Base-by-base conservation (phyloP, 805 yeast species). In the Lipomyces yamanashiensis region DNA sequence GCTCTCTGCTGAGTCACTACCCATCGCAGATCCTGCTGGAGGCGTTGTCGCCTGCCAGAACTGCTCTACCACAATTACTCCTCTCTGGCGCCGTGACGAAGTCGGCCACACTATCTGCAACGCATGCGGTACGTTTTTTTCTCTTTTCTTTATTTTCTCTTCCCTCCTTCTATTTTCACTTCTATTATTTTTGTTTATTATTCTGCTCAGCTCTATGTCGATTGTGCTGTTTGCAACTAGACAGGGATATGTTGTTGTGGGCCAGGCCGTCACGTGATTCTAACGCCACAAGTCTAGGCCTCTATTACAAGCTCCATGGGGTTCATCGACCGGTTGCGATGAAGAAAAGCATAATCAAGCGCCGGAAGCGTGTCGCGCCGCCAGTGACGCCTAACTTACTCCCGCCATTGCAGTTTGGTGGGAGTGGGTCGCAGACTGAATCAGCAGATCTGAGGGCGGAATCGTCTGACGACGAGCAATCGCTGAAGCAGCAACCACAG, bases 11-110 rank as follows among this genome's bases (percentile, higher is more conserved):
- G 50, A 43, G 34, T 48, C 56, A 40, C 33, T 39, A 5, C 57
- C 60, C 12, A 34, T 21, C 23, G 13, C 19, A n/a, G 52, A 53
- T 6, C 36, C 37, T 3, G 45, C 37, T 41, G 54, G 43, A 43
- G 78, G 85, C 54, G 88, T 88, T 10, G 84, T 90, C 7, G 91
- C 96, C 0, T 90, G 96, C 74, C 87, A 84, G 68, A 90, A 90
- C 77, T 90, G 96, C 76, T 87, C 86, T 2, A 88, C 95, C 12
- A 90, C 95, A 0, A 88, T 88, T 61, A 90, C 96, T 0, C 96
- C 96, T 0, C 77, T 90, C 12, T 90, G 96, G 96, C 81, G 96
- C 73, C 79, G 96, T 66, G 92, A 89, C 73, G 92, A 86, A 67
- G 81, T 80, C 6, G 96, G 96, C 3, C 87, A 89, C 70, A 88